Evolutionary conservation across 23 red algal species (phyloP), one percentile per base, ranked within the genome.

Genomic region (Gracilaria vermiculophylla): DNA sequence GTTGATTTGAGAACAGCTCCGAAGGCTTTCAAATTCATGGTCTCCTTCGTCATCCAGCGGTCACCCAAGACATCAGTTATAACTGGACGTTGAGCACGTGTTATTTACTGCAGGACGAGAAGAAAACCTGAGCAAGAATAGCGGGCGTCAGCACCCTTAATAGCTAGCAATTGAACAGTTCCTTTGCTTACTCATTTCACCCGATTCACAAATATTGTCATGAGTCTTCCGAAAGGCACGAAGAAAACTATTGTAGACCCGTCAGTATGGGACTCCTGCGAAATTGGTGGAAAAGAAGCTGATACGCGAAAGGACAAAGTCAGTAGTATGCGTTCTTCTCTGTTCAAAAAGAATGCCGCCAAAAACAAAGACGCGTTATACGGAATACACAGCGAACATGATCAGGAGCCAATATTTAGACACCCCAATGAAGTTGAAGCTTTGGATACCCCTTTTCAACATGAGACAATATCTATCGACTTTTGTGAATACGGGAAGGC

Each of bases 401-500:
- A 29, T 34, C 60, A 71, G 9, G 44, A 42, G 23, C 50, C 66
- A 3, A 64, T 86, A 15, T 86, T 86, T 31, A 70, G 62, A 29
- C 65, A 47, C 40, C 62, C 81, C 11, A 39, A 14, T 17, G 81
- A 86, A 25, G 81, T 64, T 50, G 62, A 67, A 52, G 61, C 81
- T 1, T 43, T 86, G 14, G 56, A 74, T 33, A 31, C 43, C 21
- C 81, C 62, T 1, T 86, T 86, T 86, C 50, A 57, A 13, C 53
- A 86, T 23, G 81, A 76, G 13, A 78, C 67, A 3, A 60, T 45
- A 17, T 89, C 85, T 56, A 33, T 89, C 17, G 61, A 75, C 39
- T 77, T 58, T 12, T 89, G 85, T 62, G 69, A 76, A 32, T 76
- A 78, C 27, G 85, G 85, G 19, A 89, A 76, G 52, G 70, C 54